A percentile compares a stretch with the other conserved stretches of the same genome.
phyloP scores from a whole-genome alignment of 805 yeast genomes.

The Clavispora vitiphila region DNA sequence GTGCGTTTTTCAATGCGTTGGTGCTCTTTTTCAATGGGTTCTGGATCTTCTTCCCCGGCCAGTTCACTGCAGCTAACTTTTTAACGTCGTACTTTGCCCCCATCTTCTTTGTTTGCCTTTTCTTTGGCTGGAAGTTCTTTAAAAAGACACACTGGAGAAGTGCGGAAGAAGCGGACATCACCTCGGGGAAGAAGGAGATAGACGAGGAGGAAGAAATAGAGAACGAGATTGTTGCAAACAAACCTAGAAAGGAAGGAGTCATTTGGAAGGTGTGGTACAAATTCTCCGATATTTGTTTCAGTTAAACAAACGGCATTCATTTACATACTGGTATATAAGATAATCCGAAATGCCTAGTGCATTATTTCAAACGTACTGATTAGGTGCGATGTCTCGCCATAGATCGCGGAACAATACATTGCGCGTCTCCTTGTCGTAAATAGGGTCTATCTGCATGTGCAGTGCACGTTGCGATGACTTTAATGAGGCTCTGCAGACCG shows the following conservation, averaged over 20 bases:
- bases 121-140: conserved; percentile 46
- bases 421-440: not conserved
- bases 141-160: conserved; percentile 44
- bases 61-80: conserved; percentile 28
- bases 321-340: too few species aligned
- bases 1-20: conserved; percentile 15
- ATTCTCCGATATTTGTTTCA: conserved; percentile 20
- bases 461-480: conserved; percentile 1
- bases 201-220: conserved; percentile 51
- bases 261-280: conserved; percentile 18
- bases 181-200: conserved; percentile 50
- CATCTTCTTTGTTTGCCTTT: conserved; percentile 45
- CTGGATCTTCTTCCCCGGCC: conserved; percentile 36
- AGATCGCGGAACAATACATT: not conserved
- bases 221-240: conserved; percentile 14
- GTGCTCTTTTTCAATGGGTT: conserved; percentile 38
- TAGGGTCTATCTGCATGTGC: not conserved
- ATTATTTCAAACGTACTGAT: too few species aligned
- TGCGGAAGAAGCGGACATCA: conserved; percentile 48
- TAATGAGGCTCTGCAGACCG: not conserved
- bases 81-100: conserved; percentile 38
- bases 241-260: conserved; percentile 19
- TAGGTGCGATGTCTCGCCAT: too few species aligned
- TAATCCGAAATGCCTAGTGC: too few species aligned
- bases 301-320: too few species aligned